These are phyloP conservation scores for Naumovozyma dairenensis DNA, from an alignment of 805 yeast genomes.

Conservation along the genomic window DNA sequence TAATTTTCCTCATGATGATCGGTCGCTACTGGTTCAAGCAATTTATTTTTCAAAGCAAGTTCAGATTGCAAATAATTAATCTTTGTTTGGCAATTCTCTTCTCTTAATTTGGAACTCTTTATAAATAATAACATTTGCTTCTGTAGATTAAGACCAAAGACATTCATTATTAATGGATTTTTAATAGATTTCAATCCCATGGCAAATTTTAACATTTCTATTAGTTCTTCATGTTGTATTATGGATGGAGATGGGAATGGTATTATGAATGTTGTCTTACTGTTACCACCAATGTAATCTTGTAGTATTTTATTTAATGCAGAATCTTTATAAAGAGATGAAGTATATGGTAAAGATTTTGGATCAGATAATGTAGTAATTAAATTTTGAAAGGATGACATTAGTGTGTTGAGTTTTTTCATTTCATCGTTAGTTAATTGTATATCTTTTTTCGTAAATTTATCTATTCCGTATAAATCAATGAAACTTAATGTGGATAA, in stretches of 20 bases:
- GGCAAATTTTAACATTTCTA: conserved; percentile 67
- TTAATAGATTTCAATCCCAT: conserved; percentile 57
- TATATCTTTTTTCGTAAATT: conserved; percentile 36
- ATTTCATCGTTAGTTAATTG: conserved; percentile 76
- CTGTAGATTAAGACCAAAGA: conserved; percentile 39
- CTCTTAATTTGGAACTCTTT: conserved; percentile 33
- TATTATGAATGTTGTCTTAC: conserved; percentile 62
- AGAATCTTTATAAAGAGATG: conserved; percentile 42
- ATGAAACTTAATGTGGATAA: conserved; percentile 60
- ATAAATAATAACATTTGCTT: conserved; percentile 38
- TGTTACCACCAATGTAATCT: conserved; percentile 75
- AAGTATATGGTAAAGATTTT: conserved; percentile 32
- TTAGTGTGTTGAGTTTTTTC: conserved; percentile 69
- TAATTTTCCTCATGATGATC: not conserved
- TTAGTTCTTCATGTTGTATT: conserved; percentile 49
- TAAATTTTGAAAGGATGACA: conserved; percentile 71
- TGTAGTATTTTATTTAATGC: conserved; percentile 69
- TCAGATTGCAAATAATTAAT: conserved; percentile 9
- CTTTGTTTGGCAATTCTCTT: conserved; percentile 14
- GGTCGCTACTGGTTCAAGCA: not conserved
- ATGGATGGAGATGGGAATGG: conserved; percentile 63
- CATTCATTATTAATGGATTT: conserved; percentile 38
- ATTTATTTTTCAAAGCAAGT: conserved; percentile 2
- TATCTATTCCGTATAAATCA: conserved; percentile 81
- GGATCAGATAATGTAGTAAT: conserved; percentile 55